Evolutionary conservation across 768 basidiomycete species (phyloP), one percentile per base, ranked within the genome.

Genomic region (Mycena amicta): DNA sequence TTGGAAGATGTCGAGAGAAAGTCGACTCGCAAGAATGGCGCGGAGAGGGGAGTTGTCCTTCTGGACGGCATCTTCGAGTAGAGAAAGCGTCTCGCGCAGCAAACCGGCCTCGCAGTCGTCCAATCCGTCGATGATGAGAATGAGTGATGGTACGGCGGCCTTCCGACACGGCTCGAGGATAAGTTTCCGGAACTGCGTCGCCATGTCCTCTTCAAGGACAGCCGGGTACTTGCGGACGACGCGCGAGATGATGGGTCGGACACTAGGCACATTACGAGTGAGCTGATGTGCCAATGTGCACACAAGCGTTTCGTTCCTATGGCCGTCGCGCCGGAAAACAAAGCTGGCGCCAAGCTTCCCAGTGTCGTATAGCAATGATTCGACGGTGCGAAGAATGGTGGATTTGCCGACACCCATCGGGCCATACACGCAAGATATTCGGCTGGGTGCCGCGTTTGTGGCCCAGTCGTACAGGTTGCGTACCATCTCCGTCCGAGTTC

Each of bases 371-470:
- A 22, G 23, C 55, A 20, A 6, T 53, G 39, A 40, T 52, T 25
- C 6, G 56, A 39, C 6, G 57, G 52, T 45, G 4, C 55, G 40
- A 25, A 63, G 27, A 45, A 63, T 54, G 25, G 58, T 23, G 31
- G 62, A 63, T 40, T 63, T 63, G 1, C 62, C 62, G n/a, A 53
- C 55, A 20, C 62, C 62, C 12, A 39, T 13, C 8, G 62, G 58
- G 5, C 62, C 62, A 1, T 51, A 40, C 27, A 63, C 20, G 23
- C 62, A 60, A 29, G 54, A 16, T 22, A 63, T 51, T n/a, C 37
- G 37, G 27, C 50, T 22, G n/a, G 12, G 37, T n/a, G 52, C 20
- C 30, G 39, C 1, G 15, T 52, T 50, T 4, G 50, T 25, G 5
- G 52, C 62, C 62, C 57, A 59, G 33, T 27, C 39, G 30, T 25